Base-by-base conservation (phyloP, 352 stramenopile species). In the Globisporangium perplexum region DNA sequence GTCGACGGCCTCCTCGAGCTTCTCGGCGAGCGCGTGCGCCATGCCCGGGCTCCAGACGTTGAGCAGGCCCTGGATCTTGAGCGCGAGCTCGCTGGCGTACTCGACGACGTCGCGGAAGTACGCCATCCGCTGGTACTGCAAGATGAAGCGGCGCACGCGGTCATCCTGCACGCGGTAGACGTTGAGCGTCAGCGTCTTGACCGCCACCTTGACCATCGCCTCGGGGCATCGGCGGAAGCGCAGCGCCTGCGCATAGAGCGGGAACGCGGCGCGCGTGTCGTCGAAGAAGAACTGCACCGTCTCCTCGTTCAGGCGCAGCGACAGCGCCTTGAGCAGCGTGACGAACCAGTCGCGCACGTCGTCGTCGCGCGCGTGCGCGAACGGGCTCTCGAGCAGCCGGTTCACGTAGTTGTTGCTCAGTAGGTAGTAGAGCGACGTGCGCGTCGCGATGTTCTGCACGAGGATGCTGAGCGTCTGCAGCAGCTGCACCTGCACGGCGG, bases 381-480 rank as follows among this genome's bases (percentile, higher is more conserved):
- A 89, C 6, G 77, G 79, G 49, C 76, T 91, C 62, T 87, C 77
- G 31, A 93, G 95, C 53, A 98, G 72, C 46, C 93, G 76, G 71
- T 98, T 98, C 50, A 98, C 75, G 55, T 94, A 86, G 65, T 98
- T 97, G 71, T 98, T 98, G 28, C 88, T 97, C 31, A 98, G 64
- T 28, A 98, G 79, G 67, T 97, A 98, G 65, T 97, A 98, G 5
- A 98, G 72, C 46, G 87, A 97, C 50, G 88, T 93, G 51, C 77
- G 73, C 45, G 86, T 96, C 20, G 82, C 65, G 59, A 95, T 90
- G 50, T 95, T 96, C 59, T 97, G 85, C 58, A 98, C 67, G 35
- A 98, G 60, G 52, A 97, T 89, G 54, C 91, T 92, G 50, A 98
- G 79, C 12, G 93, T 97, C 71, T 96, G 88, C 28, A 98, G 80